Evolutionary conservation across 2,329 filamentous ascomycete genomes (phyloP), one percentile per base, ranked within the genome.

Genomic region (Botrytis fabae): DNA sequence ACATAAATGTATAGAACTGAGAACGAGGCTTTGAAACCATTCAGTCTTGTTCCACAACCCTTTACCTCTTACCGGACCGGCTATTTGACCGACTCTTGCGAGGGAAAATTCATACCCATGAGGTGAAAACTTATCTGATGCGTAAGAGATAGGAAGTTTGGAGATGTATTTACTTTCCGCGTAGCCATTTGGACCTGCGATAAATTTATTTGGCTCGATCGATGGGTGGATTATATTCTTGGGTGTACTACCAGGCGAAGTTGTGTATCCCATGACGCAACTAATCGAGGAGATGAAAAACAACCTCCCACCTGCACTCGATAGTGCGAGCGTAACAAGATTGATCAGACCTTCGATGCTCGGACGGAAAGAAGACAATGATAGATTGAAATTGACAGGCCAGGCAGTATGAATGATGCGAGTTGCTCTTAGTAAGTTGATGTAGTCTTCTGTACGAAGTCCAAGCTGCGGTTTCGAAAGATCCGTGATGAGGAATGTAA

Each of bases 21-120:
- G 54, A 60, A 69, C 35, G 7, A 69, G 46, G 20, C 63, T 69
- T 12, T 54, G 63, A 25, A 72, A 66, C 54, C 63, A 62, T 51
- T 72, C 54, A 2, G 42, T 42, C 40, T 46, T 59, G 18, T 72
- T 69, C 63, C 62, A 72, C 2, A 61, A 12, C 12, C 70, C 51
- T 18, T 28, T 25, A 4, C 22, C 18, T 16, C 54, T 44, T 2
- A 64, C 63, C 14, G 71, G 46, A 0, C 85, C 85, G 0, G 80
- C 84, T 59, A 87, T 82, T 77, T 87, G 86, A 0, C 85, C 85
- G 0, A 87, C 83, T 1, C 85, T 83, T 44, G 85, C 80, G n/a
- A 83, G 77, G 10, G 81, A 81, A 2, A 81, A 79, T 0, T 46
- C 3, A 25, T 25, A 18, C 0, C 62, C 28, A 3, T 82, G 81